These are phyloP conservation scores for Rhodotorula sp. DNA, from an alignment of 1,284 basidiomycete genomes.

Conservation along the genomic window DNA sequence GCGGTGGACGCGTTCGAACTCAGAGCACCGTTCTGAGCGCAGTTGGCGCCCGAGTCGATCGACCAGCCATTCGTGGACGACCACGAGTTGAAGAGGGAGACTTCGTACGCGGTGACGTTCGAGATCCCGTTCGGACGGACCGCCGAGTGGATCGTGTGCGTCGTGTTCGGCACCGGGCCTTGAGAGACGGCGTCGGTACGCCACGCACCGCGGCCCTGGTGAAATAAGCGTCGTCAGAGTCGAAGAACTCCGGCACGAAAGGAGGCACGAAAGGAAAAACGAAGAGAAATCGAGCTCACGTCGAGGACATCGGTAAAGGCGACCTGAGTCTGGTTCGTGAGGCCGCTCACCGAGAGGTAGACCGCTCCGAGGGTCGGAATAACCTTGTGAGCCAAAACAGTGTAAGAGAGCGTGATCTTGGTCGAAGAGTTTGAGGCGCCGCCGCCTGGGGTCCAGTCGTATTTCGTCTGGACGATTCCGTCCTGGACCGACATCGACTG, in stretches of 20 bases:
- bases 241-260: neutral
- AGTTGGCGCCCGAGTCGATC: slow-evolving; percentile 15
- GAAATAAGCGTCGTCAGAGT: neutral
- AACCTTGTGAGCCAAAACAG: slow-evolving; percentile 41
- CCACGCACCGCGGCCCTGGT: slow-evolving; percentile 41
- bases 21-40: neutral
- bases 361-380: slow-evolving; percentile 40
- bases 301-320: slow-evolving; percentile 44
- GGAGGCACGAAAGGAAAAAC: no score
- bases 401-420: slow-evolving; percentile 36
- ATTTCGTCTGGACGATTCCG: slow-evolving; percentile 41
- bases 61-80: slow-evolving; percentile 12
- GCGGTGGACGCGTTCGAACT: slow-evolving; percentile 27
- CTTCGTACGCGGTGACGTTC: slow-evolving; percentile 39
- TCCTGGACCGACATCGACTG: slow-evolving; percentile 42
- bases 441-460: slow-evolving; percentile 34
- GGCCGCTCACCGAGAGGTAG: slow-evolving; percentile 33
- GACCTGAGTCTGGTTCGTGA: slow-evolving; percentile 20
- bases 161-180: slow-evolving; percentile 26
- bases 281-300: slow-evolving; percentile 5
- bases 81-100: slow-evolving; percentile 25
- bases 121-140: slow-evolving; percentile 41
- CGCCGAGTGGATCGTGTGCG: slow-evolving; percentile 38
- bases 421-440: neutral
- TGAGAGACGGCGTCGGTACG: slow-evolving; percentile 35